Evolutionary conservation across 108 stramenopile genomes (phyloP).

Genomic region (Discostella stelligeroides): DNA sequence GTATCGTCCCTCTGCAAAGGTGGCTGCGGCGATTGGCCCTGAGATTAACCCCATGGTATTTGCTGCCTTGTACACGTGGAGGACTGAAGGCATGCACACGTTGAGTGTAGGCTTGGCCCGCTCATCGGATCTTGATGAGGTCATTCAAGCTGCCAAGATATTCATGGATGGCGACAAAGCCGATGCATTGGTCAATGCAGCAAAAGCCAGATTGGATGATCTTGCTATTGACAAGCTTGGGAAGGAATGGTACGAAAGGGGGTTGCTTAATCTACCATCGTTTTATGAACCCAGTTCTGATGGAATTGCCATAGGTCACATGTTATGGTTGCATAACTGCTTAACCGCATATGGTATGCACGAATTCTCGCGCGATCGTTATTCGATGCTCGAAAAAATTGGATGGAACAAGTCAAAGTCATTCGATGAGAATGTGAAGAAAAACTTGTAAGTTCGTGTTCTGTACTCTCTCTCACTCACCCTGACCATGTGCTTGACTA

Average conservation of each 20-base stretch:
- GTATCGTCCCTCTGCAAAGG: slow-evolving; percentile 57
- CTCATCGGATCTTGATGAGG: slow-evolving; percentile 79
- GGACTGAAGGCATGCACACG: slow-evolving; percentile 52
- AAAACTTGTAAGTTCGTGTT: slow-evolving; percentile 34
- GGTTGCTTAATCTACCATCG: slow-evolving; percentile 56
- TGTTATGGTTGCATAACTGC: slow-evolving; percentile 59
- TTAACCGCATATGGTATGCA: slow-evolving; percentile 64
- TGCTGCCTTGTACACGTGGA: slow-evolving; percentile 60
- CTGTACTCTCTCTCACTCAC: too few relatives aligned
- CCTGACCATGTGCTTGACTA: too few relatives aligned
- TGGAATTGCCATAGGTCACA: slow-evolving; percentile 57
- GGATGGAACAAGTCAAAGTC: slow-evolving; percentile 49
- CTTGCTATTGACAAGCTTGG: slow-evolving; percentile 50
- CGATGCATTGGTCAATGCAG: slow-evolving; percentile 29
- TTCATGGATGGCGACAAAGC: slow-evolving; percentile 32
- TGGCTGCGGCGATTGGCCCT: slow-evolving; percentile 52
- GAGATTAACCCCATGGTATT: slow-evolving; percentile 71
- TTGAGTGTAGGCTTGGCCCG: slow-evolving; percentile 67
- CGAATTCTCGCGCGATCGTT: slow-evolving; percentile 53
- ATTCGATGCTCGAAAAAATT: slow-evolving; percentile 26
- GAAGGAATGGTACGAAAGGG: slow-evolving; percentile 60
- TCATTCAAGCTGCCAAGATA: slow-evolving; percentile 63
- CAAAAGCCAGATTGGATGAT: slow-evolving; percentile 32
- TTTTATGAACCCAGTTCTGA: slow-evolving; percentile 37
- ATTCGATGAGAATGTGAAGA: slow-evolving; percentile 52